Evolutionary conservation across 1,284 basidiomycete genomes (phyloP).

Genomic region (Ustilago tritici): DNA sequence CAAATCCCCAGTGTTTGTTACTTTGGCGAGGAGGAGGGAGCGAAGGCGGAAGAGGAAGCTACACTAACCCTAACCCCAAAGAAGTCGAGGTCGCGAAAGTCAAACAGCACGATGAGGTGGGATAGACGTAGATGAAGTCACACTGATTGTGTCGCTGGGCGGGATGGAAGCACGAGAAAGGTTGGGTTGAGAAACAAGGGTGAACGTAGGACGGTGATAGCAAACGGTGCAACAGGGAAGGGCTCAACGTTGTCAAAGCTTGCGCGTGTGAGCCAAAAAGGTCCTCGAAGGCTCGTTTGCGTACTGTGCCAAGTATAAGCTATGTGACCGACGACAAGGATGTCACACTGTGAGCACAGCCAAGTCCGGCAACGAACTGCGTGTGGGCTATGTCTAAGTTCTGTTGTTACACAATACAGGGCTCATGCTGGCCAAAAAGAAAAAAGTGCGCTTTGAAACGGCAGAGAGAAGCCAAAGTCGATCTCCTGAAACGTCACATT

Average conservation of each 20-base stretch:
- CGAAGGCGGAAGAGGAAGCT: background rate
- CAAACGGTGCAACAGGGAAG: background rate
- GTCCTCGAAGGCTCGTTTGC: no score
- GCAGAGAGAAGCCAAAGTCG: background rate
- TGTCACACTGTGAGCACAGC: background rate
- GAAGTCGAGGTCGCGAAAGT: background rate
- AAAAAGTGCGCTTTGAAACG: background rate
- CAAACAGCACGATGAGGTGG: background rate
- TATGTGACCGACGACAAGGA: background rate
- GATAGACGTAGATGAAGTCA: background rate
- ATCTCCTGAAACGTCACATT: conserved; percentile 13
- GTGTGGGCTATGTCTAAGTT: conserved; percentile 5
- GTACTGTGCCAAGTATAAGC: no score
- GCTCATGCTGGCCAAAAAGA: no score
- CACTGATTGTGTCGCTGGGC: background rate
- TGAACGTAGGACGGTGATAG: background rate
- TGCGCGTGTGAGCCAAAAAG: background rate
- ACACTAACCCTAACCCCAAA: background rate
- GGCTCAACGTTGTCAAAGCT: background rate
- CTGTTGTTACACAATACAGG: no score
- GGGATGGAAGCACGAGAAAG: background rate
- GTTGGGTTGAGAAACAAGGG: background rate
- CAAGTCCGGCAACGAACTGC: background rate
- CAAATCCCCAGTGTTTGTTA: background rate
- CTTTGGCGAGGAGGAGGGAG: background rate